Percentiles rank a stretch among this genome's conserved stretches.
These are phyloP conservation scores for Tritrichomonas musculus DNA, from an alignment of 208 protist species.

Conservation along the genomic window DNA sequence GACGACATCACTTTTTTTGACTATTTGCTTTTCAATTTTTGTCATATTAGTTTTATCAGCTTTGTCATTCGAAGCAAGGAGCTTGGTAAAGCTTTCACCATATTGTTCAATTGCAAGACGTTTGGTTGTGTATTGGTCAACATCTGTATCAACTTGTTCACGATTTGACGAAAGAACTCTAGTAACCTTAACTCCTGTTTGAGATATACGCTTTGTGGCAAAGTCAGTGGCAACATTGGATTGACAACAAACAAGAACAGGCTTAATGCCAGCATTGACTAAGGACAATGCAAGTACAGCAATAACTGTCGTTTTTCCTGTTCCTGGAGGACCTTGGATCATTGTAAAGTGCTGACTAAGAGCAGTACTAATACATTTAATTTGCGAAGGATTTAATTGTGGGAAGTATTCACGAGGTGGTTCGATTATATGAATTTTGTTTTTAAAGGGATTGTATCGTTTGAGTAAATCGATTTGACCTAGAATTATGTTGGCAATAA, in stretches of 20 bases:
- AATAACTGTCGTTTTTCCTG: constrained; percentile 87
- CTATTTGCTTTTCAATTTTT: constrained; percentile 37
- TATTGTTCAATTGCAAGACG: constrained; percentile 62
- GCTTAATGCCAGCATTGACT: constrained; percentile 42
- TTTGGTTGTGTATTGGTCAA: constrained; percentile 77
- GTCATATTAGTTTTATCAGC: not conserved
- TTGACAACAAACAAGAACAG: constrained; percentile 78
- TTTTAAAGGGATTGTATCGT: not conserved
- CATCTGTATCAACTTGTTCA: constrained; percentile 64
- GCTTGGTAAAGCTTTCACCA: constrained; percentile 39
- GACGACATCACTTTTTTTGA: constrained; percentile 74
- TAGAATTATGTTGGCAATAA: not conserved
- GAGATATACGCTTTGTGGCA: constrained; percentile 77
- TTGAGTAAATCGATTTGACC: not conserved
- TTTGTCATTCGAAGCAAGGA: constrained; percentile 65
- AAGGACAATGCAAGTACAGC: constrained; percentile 85
- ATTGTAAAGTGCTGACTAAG: constrained; percentile 67
- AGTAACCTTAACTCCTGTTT: constrained; percentile 78
- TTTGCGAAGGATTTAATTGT: constrained; percentile 70
- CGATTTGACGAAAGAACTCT: constrained; percentile 74
- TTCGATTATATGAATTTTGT: not conserved
- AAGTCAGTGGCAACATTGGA: constrained; percentile 94
- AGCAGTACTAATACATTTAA: constrained; percentile 63
- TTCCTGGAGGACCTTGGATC: constrained; percentile 87
- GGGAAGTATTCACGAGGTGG: constrained; percentile 54